These are phyloP conservation scores for Filobasidium wieringae DNA, from an alignment of 768 basidiomycete genomes.

Conservation along the genomic window DNA sequence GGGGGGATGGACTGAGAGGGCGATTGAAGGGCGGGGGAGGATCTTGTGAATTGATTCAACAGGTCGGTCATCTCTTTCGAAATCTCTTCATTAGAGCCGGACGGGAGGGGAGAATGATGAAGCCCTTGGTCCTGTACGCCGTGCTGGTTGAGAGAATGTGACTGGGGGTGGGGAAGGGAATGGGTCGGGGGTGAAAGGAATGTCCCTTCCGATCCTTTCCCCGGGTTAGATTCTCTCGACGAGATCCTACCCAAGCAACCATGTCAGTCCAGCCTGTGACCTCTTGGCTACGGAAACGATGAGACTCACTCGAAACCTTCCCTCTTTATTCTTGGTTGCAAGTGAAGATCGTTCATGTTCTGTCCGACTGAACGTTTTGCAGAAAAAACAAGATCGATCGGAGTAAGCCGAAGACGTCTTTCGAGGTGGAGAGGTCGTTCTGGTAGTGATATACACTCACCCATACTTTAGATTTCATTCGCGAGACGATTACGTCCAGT, in stretches of 20 bases:
- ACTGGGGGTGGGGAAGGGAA: background rate
- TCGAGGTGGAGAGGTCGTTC: no score
- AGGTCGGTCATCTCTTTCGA: background rate
- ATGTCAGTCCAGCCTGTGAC: no score
- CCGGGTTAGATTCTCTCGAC: background rate
- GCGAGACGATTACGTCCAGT: no score
- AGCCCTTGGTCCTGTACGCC: background rate
- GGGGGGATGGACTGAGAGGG: no score
- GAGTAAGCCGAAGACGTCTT: no score
- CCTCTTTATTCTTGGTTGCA: conserved; percentile 1
- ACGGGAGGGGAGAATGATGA: background rate
- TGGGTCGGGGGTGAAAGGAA: background rate
- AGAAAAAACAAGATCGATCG: no score
- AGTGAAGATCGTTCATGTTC: conserved; percentile 3
- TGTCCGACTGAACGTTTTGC: no score
- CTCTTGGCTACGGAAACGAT: no score
- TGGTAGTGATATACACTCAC: no score
- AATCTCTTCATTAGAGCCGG: background rate
- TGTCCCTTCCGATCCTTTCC: no score
- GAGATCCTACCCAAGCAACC: background rate
- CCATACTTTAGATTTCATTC: no score
- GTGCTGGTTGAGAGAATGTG: background rate
- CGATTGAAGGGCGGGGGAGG: no score
- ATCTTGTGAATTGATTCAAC: background rate
- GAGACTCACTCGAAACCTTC: conserved; percentile 10